Evolutionary conservation across 495 filamentous ascomycete genomes (phyloP), one percentile per base, ranked within the genome.

Genomic region (Aspergillus hancockii): DNA sequence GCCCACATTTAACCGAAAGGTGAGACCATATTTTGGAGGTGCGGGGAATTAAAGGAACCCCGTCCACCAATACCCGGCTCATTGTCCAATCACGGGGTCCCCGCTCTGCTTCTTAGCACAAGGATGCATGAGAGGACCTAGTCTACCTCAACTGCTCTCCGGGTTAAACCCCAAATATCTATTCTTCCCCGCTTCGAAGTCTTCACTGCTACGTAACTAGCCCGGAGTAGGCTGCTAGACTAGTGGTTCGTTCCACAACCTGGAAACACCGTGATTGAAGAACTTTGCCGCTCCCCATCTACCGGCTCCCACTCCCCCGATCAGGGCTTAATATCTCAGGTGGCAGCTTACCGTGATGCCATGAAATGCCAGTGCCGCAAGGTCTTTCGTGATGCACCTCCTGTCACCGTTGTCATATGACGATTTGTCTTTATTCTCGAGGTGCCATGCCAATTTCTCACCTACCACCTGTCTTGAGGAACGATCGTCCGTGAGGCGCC

Each of bases 401-500:
- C 10, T 12, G 30, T 25, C 34, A 41, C 22, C 59, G 25, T 34
- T 38, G 45, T 23, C 32, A 49, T 25, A 54, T 28, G 34, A 49
- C 23, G 18, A 47, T 47, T 23, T 47, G 8, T 47, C 12, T 57
- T 49, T 36, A 31, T 25, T 38, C 47, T 16, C 19, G 23, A 58
- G 61, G 61, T 70, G 63, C 64, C 49, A 63, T 67, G 58, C 49
- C 45, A 55, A 46, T 19, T 54, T 49, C 25, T 22, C 57, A 25
- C 60, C 32, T 30, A 54, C 59, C 51, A 30, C 52, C 25, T 23
- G 43, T 54, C 60, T 61, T 53, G 61, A 57, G 57, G 47, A 58
- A 31, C 45, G 52, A 36, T 59, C 59, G 58, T 57, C 59, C 58
- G 57, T 68, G 66, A 63, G 57, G 57, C 68, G 64, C 59, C 59